Base-by-base conservation (phyloP, 805 yeast species). In the Pichia pseudocactophila region DNA sequence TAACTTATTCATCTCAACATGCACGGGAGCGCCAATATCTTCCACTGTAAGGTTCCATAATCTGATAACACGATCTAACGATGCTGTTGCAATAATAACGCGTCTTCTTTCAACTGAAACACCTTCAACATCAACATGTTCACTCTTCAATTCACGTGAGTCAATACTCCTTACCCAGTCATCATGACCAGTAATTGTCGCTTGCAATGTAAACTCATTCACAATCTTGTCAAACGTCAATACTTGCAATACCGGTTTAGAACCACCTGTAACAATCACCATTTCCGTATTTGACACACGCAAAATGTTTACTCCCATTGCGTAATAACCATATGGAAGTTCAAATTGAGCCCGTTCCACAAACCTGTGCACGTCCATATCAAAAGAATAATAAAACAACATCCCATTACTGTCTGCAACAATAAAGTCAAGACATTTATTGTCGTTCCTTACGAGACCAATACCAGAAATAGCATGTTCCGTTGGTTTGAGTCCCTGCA, bases 41-140 rank as follows among this genome's bases (percentile, higher is more conserved):
- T 78, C 74, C 15, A 74, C 57, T 43, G 73, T 64, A 36, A 89
- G 62, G 54, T 86, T 74, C 98, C 98, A 92, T 34, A 92, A 63
- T 50, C 98, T 72, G 40, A 92, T 86, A 57, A 87, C 88, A 52
- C 95, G 69, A 60, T 92, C 99, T 57, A 92, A 96, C 1, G 96
- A 82, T 0, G 95, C 97, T 42, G 84, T 76, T 5, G 97, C 97
- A 22, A 92, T 65, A 2, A 85, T 57, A 51, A 71, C 76, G 46
- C 76, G 78, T 18, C 71, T 75, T 7, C 67, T 68, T 19, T 37
- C 40, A 17, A 31, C 35, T 18, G 25, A 17, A 9, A 39, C 32
- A 15, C 15, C 36, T 27, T 43, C 34, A 19, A 39, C 38, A 1
- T 33, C 28, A 0, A 62, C 59, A 15, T 22, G 27, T 16, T 65